Evolutionary conservation across 2,329 filamentous ascomycete genomes (phyloP), one percentile per base, ranked within the genome.

Genomic region (Cadophora sp.): DNA sequence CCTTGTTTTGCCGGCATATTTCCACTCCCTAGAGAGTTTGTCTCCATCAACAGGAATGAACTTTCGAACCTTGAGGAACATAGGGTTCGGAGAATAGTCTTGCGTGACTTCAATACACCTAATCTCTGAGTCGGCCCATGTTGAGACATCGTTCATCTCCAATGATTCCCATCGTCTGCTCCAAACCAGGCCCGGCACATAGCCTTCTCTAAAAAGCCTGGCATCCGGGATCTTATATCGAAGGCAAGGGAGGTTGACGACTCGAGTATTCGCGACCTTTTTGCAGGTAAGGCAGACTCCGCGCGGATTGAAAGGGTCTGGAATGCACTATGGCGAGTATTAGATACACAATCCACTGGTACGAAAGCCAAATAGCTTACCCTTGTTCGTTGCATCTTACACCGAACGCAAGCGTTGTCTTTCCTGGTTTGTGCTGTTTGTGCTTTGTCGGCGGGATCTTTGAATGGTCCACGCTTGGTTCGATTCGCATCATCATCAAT

Each of bases 11-110:
- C 85, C 86, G 6, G 79, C 73, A 31, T 80, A 74, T 51, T 83
- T 80, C 87, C 87, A 89, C 1, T 83, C 85, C 48, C 87, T 81
- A 34, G 82, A 79, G 60, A 88, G 77, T 67, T 83, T 85, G 73
- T 89, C 87, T 26, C 86, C 87, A 0, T 81, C 78, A 68, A 86
- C 82, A 0, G 86, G 86, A 16, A 84, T 78, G 74, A 89, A 89
- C 62, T 80, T 74, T 22, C 86, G 84, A 1, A 89, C 87, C 29
- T 80, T 79, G 64, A 89, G 78, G 69, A 81, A 76, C 40, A 89
- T 80, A 22, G 76, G 78, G 53, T 79, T 77, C n/a, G 78, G 77
- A 2, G 85, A 86, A 69, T 85, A 87, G 1, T 85, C 85, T 65
- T 87, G 86, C 0, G 85, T 84, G 29, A 89, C 79, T 40, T 77